These are phyloP conservation scores for Schrenkiella parvula DNA, from an alignment of 345 rosid genomes.

Conservation along the genomic window DNA sequence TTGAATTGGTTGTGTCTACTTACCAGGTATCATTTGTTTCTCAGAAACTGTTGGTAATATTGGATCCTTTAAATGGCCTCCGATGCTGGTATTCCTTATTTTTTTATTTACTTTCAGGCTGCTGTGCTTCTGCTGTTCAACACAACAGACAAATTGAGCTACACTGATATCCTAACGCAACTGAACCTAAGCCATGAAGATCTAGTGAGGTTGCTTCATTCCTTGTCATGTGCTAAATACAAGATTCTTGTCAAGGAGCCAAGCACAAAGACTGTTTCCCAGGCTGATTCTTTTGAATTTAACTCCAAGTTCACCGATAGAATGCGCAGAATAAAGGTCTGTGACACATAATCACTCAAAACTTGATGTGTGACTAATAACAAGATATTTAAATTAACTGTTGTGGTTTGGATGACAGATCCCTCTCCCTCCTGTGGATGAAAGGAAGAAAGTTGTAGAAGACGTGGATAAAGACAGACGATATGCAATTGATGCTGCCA, in stretches of 20 bases:
- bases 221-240: slow-evolving; percentile 78
- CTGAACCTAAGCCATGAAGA: slow-evolving; percentile 82
- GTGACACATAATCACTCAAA: background rate
- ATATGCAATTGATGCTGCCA: slow-evolving; percentile 93
- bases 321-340: slow-evolving; percentile 95
- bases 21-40: slow-evolving; percentile 54
- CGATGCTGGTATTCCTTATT: background rate
- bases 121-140: slow-evolving; percentile 82
- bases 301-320: slow-evolving; percentile 76
- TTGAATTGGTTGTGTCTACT: slow-evolving; percentile 57
- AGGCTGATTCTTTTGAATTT: slow-evolving; percentile 59
- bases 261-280: slow-evolving; percentile 52
- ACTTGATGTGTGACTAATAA: background rate
- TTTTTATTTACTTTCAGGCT: slow-evolving; percentile 47
- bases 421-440: slow-evolving; percentile 92
- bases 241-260: slow-evolving; percentile 73
- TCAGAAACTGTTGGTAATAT: background rate
- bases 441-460: slow-evolving; percentile 88
- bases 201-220: slow-evolving; percentile 83
- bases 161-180: slow-evolving; percentile 77
- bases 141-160: slow-evolving; percentile 68
- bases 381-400: background rate
- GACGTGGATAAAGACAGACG: slow-evolving; percentile 92
- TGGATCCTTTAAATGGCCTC: background rate
- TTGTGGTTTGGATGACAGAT: slow-evolving; percentile 44